Conservation (phyloP, 805 yeast species). For the Kodamaea kaohsiungensis region DNA sequence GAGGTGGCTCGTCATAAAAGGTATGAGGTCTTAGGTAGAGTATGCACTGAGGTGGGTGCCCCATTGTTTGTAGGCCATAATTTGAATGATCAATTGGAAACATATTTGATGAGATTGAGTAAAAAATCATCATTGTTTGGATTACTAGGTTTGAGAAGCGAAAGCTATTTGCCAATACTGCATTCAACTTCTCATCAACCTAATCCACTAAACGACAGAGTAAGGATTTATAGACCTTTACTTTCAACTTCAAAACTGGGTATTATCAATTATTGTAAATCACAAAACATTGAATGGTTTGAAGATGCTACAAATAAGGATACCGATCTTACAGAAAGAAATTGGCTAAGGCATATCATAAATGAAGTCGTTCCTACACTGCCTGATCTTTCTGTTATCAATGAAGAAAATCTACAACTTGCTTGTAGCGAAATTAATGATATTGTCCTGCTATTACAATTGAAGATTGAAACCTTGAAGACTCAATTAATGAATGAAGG, state of each 20-base stretch:
- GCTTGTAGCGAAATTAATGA: constrained; percentile 12
- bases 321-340: constrained; percentile 55
- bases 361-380: neutral
- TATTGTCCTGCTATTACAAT: constrained; percentile 9
- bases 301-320: constrained; percentile 69
- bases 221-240: constrained; percentile 49
- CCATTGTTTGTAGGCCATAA: constrained; percentile 67
- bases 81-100: constrained; percentile 71
- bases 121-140: constrained; percentile 51
- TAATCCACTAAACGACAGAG: constrained; percentile 20
- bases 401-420: constrained; percentile 9
- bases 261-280: constrained; percentile 47
- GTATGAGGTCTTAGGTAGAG: constrained; percentile 42
- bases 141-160: constrained; percentile 50
- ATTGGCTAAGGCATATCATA: constrained; percentile 47
- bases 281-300: constrained; percentile 53
- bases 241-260: constrained; percentile 45
- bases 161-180: constrained; percentile 28
- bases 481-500: neutral
- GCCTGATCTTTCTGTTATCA: neutral
- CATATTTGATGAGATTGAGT: constrained; percentile 56
- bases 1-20: constrained; percentile 59
- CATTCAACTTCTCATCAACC: constrained; percentile 14
- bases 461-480: neutral
- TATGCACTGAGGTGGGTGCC: constrained; percentile 39